A percentile compares a stretch with the other conserved stretches of the same genome.
Evolutionary conservation across 1,139 yeast genomes (phyloP).

Genomic region (Chernovozyma aurita): DNA sequence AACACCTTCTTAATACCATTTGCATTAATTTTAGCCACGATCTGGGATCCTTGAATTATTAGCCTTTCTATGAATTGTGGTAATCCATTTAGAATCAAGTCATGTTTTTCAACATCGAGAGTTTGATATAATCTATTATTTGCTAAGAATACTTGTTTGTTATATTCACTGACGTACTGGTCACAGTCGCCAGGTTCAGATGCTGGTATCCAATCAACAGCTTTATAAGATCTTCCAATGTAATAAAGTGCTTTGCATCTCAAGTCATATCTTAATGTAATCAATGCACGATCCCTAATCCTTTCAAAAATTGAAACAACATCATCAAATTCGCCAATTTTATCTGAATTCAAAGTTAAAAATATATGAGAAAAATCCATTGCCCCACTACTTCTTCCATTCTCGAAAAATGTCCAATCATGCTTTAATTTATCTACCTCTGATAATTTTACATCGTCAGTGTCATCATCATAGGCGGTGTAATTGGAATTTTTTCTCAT

Average conservation of each 20-base stretch:
- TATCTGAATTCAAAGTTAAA: conserved; percentile 34
- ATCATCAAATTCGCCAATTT: conserved; percentile 44
- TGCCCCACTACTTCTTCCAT: conserved; percentile 28
- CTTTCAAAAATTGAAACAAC: conserved; percentile 41
- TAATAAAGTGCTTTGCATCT: conserved; percentile 60
- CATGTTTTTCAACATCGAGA: conserved; percentile 13
- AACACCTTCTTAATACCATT: conserved; percentile 66
- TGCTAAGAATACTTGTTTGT: conserved; percentile 50
- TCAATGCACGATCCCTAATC: conserved; percentile 45
- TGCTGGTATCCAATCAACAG: conserved; percentile 40
- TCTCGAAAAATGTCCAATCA: conserved; percentile 56
- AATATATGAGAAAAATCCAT: conserved; percentile 20
- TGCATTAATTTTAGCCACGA: conserved; percentile 51
- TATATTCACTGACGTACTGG: conserved; percentile 53
- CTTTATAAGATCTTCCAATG: conserved; percentile 45
- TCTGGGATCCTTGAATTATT: conserved; percentile 56
- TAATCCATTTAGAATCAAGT: conserved; percentile 46
- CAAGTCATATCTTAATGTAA: conserved; percentile 62
- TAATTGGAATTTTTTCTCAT: conserved; percentile 41
- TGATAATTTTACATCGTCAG: conserved; percentile 19
- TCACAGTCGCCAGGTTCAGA: conserved; percentile 65
- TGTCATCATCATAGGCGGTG: conserved; percentile 22
- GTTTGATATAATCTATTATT: conserved; percentile 39
- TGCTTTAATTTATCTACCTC: conserved; percentile 45
- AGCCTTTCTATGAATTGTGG: conserved; percentile 53